These are phyloP conservation scores for Tetrahymena elliotti DNA, from an alignment of 73 alveolate genomes.

Conservation along the genomic window DNA sequence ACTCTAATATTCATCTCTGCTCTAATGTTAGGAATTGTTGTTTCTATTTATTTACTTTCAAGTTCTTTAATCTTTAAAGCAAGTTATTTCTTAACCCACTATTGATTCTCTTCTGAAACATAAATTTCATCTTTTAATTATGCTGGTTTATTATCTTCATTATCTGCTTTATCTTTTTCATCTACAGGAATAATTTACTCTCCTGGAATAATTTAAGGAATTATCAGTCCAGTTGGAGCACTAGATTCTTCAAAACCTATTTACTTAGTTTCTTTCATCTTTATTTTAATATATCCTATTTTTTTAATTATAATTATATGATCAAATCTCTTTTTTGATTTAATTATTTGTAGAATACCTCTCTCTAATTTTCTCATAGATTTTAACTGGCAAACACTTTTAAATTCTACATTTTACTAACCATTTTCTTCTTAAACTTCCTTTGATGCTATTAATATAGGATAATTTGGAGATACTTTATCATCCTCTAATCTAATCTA, in stretches of 20 bases:
- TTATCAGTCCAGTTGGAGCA: background rate
- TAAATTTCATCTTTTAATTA: background rate
- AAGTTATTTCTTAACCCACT: background rate
- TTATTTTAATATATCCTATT: background rate
- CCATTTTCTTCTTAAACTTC: background rate
- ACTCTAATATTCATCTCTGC: background rate
- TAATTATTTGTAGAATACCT: background rate
- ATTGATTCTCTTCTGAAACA: background rate
- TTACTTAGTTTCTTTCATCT: background rate
- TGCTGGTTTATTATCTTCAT: background rate
- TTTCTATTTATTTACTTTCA: background rate
- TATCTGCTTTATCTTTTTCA: background rate
- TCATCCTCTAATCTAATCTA: background rate
- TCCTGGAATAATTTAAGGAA: background rate
- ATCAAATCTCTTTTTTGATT: background rate
- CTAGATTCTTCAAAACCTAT: background rate
- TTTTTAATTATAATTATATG: background rate
- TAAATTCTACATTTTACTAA: background rate
- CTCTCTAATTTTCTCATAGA: background rate
- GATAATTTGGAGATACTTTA: background rate
- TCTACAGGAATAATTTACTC: background rate
- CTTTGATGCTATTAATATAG: background rate
- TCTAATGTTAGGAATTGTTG: background rate
- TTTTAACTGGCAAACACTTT: background rate
- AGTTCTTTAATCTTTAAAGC: background rate